A percentile compares a stretch with the other conserved stretches of the same genome.
These are phyloP conservation scores for Sergeia podlipaevii DNA, from an alignment of 208 protist genomes.

Conservation along the genomic window DNA sequence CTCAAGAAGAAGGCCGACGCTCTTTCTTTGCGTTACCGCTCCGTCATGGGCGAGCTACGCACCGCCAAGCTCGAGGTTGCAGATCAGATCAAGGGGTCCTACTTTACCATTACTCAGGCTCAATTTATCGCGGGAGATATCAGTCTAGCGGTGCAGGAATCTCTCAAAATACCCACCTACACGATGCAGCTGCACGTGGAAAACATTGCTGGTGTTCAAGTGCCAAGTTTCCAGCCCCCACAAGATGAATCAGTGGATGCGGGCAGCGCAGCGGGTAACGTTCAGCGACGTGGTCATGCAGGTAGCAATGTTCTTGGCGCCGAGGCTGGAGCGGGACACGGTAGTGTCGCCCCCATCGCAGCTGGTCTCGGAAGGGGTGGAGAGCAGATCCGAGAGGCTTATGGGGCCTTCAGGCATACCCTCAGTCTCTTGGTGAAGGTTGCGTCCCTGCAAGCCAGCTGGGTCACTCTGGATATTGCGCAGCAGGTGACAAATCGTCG, in stretches of 20 bases:
- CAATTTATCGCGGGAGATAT: constrained; percentile 97
- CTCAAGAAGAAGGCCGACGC: constrained; percentile 99
- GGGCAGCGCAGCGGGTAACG: constrained; percentile 4
- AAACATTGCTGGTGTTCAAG: constrained; percentile 98
- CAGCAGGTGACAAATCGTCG: constrained; percentile 99
- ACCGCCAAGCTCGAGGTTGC: constrained; percentile 84
- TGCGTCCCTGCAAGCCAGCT: constrained; percentile 97
- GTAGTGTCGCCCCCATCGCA: constrained; percentile 24
- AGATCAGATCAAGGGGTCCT: constrained; percentile 85
- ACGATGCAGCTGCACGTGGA: constrained; percentile 91
- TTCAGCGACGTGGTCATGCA: background rate
- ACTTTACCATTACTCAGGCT: constrained; percentile 96
- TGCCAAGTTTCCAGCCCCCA: constrained; percentile 92
- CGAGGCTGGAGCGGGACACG: background rate
- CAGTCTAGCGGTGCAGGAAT: constrained; percentile 92
- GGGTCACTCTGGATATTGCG: constrained; percentile 96
- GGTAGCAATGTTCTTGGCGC: background rate
- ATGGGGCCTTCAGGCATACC: constrained; percentile 88
- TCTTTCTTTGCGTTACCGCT: constrained; percentile 95
- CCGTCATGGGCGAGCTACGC: constrained; percentile 94
- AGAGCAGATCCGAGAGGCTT: constrained; percentile 92
- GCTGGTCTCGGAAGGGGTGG: constrained; percentile 96
- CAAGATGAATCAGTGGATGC: constrained; percentile 20
- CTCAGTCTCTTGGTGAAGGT: constrained; percentile 93
- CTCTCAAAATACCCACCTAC: constrained; percentile 87